Base-by-base conservation (phyloP, 2,329 filamentous ascomycete genomes). In the Fusarium verticillioides region DNA sequence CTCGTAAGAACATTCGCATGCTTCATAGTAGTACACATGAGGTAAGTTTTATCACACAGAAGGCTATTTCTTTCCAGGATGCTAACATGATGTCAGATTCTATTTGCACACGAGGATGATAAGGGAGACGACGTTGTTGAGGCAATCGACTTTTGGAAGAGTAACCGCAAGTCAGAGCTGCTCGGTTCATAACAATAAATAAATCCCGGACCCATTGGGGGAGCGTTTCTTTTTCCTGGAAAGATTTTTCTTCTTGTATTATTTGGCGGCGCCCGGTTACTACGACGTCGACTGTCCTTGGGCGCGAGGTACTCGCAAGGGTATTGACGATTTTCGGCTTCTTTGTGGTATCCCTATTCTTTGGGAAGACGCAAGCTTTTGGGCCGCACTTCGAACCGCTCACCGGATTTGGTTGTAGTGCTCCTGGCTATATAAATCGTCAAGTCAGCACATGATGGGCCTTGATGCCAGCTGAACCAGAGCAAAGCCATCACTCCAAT, bases 61-160 rank as follows among this genome's bases (percentile, higher is more conserved):
- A 34, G 8, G 10, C 18, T n/a, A 7, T 36, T 30, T 34, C n/a
- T n/a, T 13, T 10, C 13, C 40, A 23, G 36, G 9, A 46, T 32
- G n/a, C 61, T 78, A 65, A 79, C 61, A 40, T 36, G 26, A n/a
- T 30, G 12, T 28, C 44, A 99, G 96, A 98, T 99, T 77, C 84
- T 99, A 59, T 98, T 98, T 83, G 96, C 96, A 54, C 98, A 98
- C 81, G 96, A 99, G 85, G 96, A 98, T 79, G 96, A 99, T 82
- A 87, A 90, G 74, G 96, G 96, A 76, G 94, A 97, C 80, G 96
- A 99, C 80, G 92, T 97, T 59, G 93, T 99, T 72, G 95, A 96
- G 77, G 95, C 94, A 71, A 90, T 99, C 80, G 96, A 99, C 84
- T 99, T 99, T 86, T 99, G 96, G 96, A 94, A 91, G 85, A 91